phyloP scores from a whole-genome alignment of 1,284 basidiomycete genomes.

The Tilletia indica region DNA sequence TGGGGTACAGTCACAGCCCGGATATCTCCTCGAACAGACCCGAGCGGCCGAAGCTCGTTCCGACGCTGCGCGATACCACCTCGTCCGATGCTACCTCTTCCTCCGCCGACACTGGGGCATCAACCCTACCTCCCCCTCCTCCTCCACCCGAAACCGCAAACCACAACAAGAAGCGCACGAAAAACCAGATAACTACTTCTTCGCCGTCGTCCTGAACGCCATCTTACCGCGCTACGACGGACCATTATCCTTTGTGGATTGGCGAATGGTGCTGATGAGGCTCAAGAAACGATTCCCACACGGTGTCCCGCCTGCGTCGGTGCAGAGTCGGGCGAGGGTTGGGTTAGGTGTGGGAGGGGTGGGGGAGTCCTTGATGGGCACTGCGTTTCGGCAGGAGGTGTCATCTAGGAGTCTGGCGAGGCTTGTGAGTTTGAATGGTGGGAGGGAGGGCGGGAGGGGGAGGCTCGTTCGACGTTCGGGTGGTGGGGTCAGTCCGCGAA shows the following conservation, averaged over 20 bases:
- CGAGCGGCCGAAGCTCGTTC: not conserved
- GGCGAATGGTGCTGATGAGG: conserved; percentile 1
- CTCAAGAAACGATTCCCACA: not conserved
- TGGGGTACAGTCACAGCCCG: too few relatives aligned
- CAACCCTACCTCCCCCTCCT: not conserved
- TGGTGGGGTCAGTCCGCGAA: not conserved
- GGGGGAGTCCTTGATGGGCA: too few relatives aligned
- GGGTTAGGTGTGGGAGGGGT: too few relatives aligned
- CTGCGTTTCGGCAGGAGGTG: too few relatives aligned
- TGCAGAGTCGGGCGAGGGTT: too few relatives aligned
- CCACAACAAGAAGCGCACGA: not conserved
- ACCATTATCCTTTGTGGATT: conserved; percentile 2
- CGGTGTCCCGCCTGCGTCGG: not conserved
- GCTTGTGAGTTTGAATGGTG: too few relatives aligned
- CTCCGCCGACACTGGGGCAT: conserved; percentile 4
- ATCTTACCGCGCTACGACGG: conserved; percentile 1
- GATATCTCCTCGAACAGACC: too few relatives aligned
- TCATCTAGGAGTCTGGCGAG: too few relatives aligned
- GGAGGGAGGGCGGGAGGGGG: too few relatives aligned
- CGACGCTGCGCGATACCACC: not conserved
- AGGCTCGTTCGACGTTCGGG: too few relatives aligned
- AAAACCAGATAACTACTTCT: conserved; percentile 5
- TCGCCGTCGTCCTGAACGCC: conserved; percentile 12
- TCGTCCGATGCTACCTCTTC: not conserved
- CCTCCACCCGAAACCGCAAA: not conserved